Conservation (phyloP, 768 basidiomycete genomes). For the Vararia minispora region DNA sequence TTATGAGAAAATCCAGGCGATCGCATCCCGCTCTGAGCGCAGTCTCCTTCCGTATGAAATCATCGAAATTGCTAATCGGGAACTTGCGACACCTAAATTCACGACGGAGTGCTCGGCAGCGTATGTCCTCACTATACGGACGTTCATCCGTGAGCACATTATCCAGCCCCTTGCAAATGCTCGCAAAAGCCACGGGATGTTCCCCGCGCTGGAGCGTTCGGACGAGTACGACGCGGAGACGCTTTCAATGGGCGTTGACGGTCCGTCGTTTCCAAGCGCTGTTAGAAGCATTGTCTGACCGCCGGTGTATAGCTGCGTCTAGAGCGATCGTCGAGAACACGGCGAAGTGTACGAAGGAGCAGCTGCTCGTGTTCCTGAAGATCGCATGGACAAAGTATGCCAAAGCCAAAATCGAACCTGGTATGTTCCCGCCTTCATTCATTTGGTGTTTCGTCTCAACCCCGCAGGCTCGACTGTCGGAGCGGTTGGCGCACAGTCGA, state of each 20-base stretch:
- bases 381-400: slow-evolving; percentile 88
- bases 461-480: slow-evolving; percentile 89
- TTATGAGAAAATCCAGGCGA: slow-evolving; percentile 33
- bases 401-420: slow-evolving; percentile 93
- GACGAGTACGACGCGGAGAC: slow-evolving; percentile 71
- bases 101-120: slow-evolving; percentile 59
- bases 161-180: slow-evolving; percentile 53
- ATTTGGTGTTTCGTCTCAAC: background rate
- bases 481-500: slow-evolving; percentile 97
- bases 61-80: slow-evolving; percentile 53
- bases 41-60: slow-evolving; percentile 84
- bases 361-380: slow-evolving; percentile 72
- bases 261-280: slow-evolving; percentile 33
- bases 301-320: slow-evolving; percentile 52
- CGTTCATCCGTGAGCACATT: slow-evolving; percentile 61
- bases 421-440: slow-evolving; percentile 24
- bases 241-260: slow-evolving; percentile 60
- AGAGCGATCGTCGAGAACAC: slow-evolving; percentile 79
- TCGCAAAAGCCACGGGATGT: slow-evolving; percentile 70
- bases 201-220: slow-evolving; percentile 62
- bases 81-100: slow-evolving; percentile 48
- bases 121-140: slow-evolving; percentile 56
- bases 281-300: slow-evolving; percentile 4
- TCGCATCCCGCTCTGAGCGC: slow-evolving; percentile 44
- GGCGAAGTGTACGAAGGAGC: slow-evolving; percentile 76